Evolutionary conservation across 345 rosid genomes (phyloP).

Genomic region (Hibiscus trionum): DNA sequence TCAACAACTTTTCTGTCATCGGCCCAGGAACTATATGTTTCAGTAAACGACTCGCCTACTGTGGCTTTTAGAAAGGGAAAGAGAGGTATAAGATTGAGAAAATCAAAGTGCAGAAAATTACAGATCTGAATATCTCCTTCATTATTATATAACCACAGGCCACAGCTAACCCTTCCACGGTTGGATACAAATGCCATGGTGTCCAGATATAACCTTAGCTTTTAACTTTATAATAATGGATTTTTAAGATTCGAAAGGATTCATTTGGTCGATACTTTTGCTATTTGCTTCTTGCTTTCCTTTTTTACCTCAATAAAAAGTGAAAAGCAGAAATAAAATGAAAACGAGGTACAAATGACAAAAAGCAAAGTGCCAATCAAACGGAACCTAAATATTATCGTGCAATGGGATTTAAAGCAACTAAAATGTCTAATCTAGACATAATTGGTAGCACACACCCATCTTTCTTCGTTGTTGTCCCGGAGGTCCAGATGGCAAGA

Average conservation of each 20-base stretch:
- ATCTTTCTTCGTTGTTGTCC: constrained; percentile 73
- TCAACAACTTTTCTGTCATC: not conserved
- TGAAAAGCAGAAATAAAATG: not conserved
- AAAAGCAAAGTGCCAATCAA: not conserved
- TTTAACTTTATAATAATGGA: not conserved
- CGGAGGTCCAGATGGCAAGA: constrained; percentile 62
- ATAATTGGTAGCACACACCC: constrained; percentile 38
- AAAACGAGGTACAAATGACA: not conserved
- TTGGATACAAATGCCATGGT: not conserved
- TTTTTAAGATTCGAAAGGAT: too few species aligned
- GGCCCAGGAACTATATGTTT: not conserved
- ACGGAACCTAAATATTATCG: not conserved
- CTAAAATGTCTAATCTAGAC: not conserved
- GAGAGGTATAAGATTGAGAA: not conserved
- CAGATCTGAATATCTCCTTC: not conserved
- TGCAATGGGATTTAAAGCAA: constrained; percentile 3
- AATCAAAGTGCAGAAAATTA: too few species aligned
- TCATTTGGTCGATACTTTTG: not conserved
- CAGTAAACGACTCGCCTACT: not conserved
- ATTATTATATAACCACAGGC: not conserved
- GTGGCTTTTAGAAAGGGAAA: not conserved
- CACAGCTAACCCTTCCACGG: not conserved
- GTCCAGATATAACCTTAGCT: not conserved
- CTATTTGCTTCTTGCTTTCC: not conserved
- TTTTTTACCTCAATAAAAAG: not conserved